phyloP scores from a whole-genome alignment of 208 protist species.

The Leishmania amazonensis region DNA sequence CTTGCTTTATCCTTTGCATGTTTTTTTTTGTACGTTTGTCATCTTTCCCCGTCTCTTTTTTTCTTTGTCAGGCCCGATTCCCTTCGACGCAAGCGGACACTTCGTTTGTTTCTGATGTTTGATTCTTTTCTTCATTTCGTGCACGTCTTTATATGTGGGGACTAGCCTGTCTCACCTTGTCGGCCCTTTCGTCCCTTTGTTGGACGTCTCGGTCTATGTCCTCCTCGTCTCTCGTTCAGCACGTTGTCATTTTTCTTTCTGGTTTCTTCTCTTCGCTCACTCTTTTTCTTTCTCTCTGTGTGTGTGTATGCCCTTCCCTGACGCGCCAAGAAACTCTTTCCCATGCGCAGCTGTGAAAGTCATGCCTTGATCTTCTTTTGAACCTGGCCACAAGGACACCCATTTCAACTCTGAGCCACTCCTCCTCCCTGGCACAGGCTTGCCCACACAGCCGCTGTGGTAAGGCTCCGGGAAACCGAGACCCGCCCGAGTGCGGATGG shows the following conservation, averaged over 20 bases:
- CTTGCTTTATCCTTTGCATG: not conserved
- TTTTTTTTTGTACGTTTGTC: not conserved
- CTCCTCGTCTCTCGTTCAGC: not conserved
- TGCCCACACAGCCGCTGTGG: not conserved
- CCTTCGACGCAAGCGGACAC: not conserved
- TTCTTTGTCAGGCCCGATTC: not conserved
- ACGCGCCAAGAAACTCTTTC: not conserved
- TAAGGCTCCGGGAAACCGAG: not conserved
- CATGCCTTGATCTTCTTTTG: not conserved
- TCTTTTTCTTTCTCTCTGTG: not conserved
- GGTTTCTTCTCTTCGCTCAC: slow-evolving; percentile 6
- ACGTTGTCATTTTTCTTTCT: not conserved
- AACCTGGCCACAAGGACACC: not conserved
- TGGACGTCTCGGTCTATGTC: not conserved
- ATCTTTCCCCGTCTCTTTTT: not conserved
- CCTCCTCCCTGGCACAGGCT: not conserved
- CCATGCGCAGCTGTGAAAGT: not conserved
- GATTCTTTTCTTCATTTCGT: not conserved
- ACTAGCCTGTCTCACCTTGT: not conserved
- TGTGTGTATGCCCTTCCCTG: not conserved
- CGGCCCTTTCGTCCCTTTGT: not conserved
- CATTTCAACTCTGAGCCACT: not conserved
- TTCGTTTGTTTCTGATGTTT: not conserved
- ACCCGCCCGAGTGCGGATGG: not conserved
- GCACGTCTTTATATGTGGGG: too few relatives aligned